Percentiles rank a stretch among this genome's conserved stretches.
These are phyloP conservation scores for Castanea mollissima DNA, from an alignment of 306 rosid genomes.

Conservation along the genomic window DNA sequence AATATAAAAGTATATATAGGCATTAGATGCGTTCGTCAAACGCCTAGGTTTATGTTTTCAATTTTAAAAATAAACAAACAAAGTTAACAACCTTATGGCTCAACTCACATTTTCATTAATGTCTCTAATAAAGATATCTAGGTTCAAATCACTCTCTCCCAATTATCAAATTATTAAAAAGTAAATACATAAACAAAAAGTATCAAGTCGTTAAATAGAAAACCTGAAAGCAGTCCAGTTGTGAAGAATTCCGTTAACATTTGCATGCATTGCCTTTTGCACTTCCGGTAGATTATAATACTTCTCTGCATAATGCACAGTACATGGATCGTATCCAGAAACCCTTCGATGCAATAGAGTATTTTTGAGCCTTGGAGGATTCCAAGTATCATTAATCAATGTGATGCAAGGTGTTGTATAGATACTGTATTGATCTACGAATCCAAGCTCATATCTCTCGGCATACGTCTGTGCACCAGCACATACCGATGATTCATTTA, in stretches of 20 bases:
- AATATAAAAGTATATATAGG: background rate
- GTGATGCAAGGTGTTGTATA: conserved; percentile 55
- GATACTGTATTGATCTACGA: conserved; percentile 67
- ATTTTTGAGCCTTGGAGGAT: conserved; percentile 42
- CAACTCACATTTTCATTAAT: no score
- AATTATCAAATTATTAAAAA: background rate
- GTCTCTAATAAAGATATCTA: no score
- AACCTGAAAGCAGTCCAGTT: conserved; percentile 93
- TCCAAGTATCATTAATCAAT: conserved; percentile 3
- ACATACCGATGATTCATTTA: conserved; percentile 40
- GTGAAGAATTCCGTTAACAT: conserved; percentile 58
- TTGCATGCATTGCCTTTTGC: conserved; percentile 84
- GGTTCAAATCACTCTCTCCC: background rate
- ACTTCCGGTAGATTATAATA: conserved; percentile 69
- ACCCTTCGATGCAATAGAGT: conserved; percentile 40
- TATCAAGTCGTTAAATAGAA: background rate
- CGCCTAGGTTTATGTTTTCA: no score
- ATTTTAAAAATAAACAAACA: no score
- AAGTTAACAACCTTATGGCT: no score
- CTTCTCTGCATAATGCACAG: conserved; percentile 69
- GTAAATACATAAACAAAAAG: background rate
- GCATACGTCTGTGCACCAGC: conserved; percentile 48
- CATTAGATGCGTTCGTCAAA: background rate
- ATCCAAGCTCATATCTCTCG: conserved; percentile 48
- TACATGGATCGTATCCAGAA: conserved; percentile 82